These are phyloP conservation scores for Drechslerella stenobrocha DNA, from an alignment of 2,329 filamentous ascomycete genomes.

Conservation along the genomic window DNA sequence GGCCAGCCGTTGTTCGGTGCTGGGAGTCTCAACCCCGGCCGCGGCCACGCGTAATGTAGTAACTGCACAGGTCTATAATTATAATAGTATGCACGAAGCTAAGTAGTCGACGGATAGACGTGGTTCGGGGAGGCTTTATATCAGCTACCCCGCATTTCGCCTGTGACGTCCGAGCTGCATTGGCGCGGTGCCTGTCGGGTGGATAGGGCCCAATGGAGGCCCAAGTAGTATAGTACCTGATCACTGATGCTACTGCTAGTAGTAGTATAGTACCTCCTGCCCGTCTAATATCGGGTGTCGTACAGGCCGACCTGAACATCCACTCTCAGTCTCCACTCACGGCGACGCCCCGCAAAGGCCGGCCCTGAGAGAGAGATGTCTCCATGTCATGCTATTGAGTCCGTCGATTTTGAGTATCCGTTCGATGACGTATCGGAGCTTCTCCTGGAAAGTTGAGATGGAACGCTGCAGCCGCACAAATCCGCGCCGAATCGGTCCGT, in stretches of 20 bases:
- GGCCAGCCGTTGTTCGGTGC: no score
- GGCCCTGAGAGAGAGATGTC: no score
- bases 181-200: constrained; percentile 31
- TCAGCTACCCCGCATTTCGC: constrained; percentile 45
- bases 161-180: constrained; percentile 23
- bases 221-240: constrained; percentile 39
- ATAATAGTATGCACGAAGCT: no score
- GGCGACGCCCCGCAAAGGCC: no score
- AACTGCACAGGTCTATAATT: no score
- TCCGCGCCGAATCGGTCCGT: constrained; percentile 12
- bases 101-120: constrained; percentile 6
- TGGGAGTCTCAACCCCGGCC: no score
- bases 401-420: no score
- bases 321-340: no score
- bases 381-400: constrained; percentile 2
- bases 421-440: neutral
- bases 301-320: no score
- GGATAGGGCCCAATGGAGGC: constrained; percentile 36
- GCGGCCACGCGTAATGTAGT: no score
- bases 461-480: constrained; percentile 8
- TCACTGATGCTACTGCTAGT: constrained; percentile 13
- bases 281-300: no score
- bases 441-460: no score
- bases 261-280: constrained; percentile 18
- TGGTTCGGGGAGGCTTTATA: constrained; percentile 3